Evolutionary conservation across 768 basidiomycete species (phyloP), one percentile per base, ranked within the genome.

Genomic region (Clavaria fumosa): DNA sequence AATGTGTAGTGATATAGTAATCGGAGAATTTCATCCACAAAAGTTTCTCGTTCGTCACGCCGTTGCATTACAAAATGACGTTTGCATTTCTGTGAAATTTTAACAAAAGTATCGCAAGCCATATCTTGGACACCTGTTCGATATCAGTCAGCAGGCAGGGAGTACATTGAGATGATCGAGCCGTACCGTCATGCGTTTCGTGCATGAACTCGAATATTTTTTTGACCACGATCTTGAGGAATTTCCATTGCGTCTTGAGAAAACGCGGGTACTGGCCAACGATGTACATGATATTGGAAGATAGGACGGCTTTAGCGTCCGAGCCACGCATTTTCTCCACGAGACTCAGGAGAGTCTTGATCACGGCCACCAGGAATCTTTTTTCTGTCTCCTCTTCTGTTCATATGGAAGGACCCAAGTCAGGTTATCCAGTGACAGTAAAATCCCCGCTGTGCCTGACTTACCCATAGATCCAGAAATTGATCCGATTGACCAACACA

Each of bases 181-280:
- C n/a, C 64, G 27, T 38, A 80, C 86, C 90, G 65, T 99, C 95
- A 51, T 99, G 93, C 0, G 89, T 95, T 61, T 99, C 93, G 57
- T 99, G 95, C 90, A 97, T 97, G 57, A 99, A 99, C 56, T 99
- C 95, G 58, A 97, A 99, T 4, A 97, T 67, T 58, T 99, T 99
- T 64, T 97, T 99, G 45, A 99, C 93, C 38, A 99, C 95, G 2
- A 93, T 97, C 68, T 99, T 99, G 53, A 99, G 64, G 72, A 99
- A 99, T 62, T 97, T 99, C 95, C 95, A 99, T 56, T 99, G 95
- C 12, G 95, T 95, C 57, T 96, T 97, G 52, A 99, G 75, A 75
- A 97, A 99, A 23, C 95, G 79, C 31, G 95, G 95, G 53, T 99
- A 99, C 61, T 99, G 95, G 35, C 95, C 95, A 45, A 99, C 95